phyloP scores from a whole-genome alignment of 208 protist genomes.

The Strigomonas galati region DNA sequence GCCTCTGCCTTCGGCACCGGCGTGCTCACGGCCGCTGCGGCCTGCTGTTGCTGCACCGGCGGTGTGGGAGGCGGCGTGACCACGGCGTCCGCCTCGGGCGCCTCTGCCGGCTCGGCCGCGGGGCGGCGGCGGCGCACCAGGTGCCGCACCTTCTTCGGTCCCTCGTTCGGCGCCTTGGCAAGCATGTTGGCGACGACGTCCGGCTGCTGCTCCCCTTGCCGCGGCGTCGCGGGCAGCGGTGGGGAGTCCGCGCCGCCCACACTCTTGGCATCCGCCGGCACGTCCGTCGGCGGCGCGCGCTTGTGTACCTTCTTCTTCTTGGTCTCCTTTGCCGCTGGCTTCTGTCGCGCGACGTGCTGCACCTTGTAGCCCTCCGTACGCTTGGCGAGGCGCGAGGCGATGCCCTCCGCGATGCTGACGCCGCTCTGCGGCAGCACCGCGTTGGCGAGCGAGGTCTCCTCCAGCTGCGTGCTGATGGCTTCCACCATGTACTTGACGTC shows the following conservation, averaged over 20 bases:
- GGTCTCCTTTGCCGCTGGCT: conserved; percentile 15
- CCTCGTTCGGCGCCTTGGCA: conserved; percentile 5
- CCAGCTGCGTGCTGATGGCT: conserved; percentile 73
- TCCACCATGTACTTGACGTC: conserved; percentile 67
- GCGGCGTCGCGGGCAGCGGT: conserved; percentile 11
- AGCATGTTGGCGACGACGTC: neutral
- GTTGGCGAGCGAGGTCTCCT: conserved; percentile 33
- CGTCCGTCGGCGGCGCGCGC: conserved; percentile 1
- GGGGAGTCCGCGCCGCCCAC: conserved; percentile 4
- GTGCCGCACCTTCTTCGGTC: conserved; percentile 9
- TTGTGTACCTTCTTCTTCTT: conserved; percentile 27
- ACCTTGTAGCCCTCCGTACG: conserved; percentile 55
- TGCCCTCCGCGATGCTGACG: conserved; percentile 35
- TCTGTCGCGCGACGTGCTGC: conserved; percentile 16
- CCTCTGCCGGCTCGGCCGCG: neutral
- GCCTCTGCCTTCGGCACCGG: neutral
- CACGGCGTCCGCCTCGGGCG: neutral
- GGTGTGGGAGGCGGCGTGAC: neutral
- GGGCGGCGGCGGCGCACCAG: neutral
- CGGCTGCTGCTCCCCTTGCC: neutral
- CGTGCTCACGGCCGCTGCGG: too few species aligned
- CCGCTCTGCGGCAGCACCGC: conserved; percentile 14
- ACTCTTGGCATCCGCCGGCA: neutral
- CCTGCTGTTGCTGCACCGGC: conserved; percentile 3
- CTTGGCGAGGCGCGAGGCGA: conserved; percentile 65